Conservation (phyloP, 2,329 filamentous ascomycete genomes). For the Penicillium hesseltinei region DNA sequence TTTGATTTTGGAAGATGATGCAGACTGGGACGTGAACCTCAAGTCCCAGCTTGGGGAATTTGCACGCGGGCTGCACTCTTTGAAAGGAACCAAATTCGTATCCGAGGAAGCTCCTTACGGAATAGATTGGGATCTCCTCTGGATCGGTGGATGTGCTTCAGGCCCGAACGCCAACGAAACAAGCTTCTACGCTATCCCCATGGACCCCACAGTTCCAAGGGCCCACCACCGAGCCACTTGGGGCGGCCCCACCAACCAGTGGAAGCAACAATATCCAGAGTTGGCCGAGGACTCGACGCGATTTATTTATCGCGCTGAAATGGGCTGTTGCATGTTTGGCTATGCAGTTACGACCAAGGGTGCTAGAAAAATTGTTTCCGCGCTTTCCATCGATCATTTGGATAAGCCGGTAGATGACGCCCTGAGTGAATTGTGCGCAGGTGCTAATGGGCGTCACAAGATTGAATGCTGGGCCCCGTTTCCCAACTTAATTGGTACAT, state of each 20-base stretch:
- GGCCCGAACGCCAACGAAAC: slow-evolving; percentile 35
- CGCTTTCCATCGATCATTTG: slow-evolving; percentile 28
- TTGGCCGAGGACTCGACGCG: slow-evolving; percentile 34
- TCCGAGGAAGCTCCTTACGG: slow-evolving; percentile 47
- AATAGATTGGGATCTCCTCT: slow-evolving; percentile 54
- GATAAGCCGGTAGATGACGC: slow-evolving; percentile 44
- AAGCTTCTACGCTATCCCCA: slow-evolving; percentile 28
- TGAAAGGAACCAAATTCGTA: slow-evolving; percentile 29
- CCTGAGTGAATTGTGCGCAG: slow-evolving; percentile 50
- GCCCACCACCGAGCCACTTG: slow-evolving; percentile 19
- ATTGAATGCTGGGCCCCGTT: slow-evolving; percentile 42
- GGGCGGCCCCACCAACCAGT: slow-evolving; percentile 20
- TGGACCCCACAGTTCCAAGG: slow-evolving; percentile 31
- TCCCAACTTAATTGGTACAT: slow-evolving; percentile 51
- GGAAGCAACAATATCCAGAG: slow-evolving; percentile 17
- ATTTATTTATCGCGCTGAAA: slow-evolving; percentile 34
- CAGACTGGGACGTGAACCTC: slow-evolving; percentile 57
- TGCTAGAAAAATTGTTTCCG: slow-evolving; percentile 38
- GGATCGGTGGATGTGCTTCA: slow-evolving; percentile 50
- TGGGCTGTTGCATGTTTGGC: slow-evolving; percentile 37
- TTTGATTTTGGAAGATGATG: slow-evolving; percentile 57
- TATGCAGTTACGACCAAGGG: slow-evolving; percentile 42
- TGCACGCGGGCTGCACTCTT: slow-evolving; percentile 30
- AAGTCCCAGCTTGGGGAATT: slow-evolving; percentile 49
- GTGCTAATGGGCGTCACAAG: slow-evolving; percentile 27